These are phyloP conservation scores for Nakazawaea holstii DNA, from an alignment of 805 yeast genomes.

Conservation along the genomic window DNA sequence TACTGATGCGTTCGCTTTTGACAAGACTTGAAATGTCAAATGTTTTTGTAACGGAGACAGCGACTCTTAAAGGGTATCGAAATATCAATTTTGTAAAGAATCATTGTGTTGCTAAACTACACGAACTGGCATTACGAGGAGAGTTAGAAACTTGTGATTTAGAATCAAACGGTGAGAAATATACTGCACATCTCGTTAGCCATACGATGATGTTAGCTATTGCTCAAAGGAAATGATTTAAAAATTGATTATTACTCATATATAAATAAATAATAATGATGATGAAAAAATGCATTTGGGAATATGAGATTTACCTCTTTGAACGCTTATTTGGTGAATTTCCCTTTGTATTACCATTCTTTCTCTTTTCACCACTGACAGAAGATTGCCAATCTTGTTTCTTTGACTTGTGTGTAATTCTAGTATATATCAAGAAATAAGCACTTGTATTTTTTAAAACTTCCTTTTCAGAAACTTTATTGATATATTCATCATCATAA, in stretches of 20 bases:
- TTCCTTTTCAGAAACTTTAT: slow-evolving; percentile 61
- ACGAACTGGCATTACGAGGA: background rate
- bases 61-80: background rate
- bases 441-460: slow-evolving; percentile 85
- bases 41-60: background rate
- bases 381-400: slow-evolving; percentile 1
- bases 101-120: background rate
- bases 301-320: background rate
- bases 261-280: too few species aligned
- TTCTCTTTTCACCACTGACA: background rate
- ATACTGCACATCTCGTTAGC: background rate
- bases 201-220: background rate
- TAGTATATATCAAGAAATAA: slow-evolving; percentile 80
- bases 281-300: background rate
- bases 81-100: background rate
- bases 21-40: background rate
- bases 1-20: background rate
- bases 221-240: background rate
- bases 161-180: background rate
- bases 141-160: background rate
- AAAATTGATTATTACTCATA: too few species aligned
- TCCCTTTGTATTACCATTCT: background rate
- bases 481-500: slow-evolving; percentile 89
- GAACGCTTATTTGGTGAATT: background rate
- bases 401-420: slow-evolving; percentile 53